phyloP scores from a whole-genome alignment of 2,329 filamentous ascomycete genomes.

The Cladosporium sp. region DNA sequence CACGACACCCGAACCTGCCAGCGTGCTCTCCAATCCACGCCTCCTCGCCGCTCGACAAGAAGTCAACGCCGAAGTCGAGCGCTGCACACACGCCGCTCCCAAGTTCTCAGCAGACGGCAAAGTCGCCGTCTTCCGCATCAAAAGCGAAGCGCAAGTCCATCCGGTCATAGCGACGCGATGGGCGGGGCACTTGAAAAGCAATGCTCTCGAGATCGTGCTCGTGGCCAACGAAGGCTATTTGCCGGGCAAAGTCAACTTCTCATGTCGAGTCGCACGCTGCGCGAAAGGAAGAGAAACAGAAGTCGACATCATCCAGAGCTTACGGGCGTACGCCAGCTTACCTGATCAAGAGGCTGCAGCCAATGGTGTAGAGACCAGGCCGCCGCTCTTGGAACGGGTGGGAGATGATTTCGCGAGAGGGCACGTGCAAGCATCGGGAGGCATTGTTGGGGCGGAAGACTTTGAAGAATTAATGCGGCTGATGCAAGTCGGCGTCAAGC shows the following conservation, averaged over 20 bases:
- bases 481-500: constrained; percentile 57
- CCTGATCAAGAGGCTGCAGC: constrained; percentile 33
- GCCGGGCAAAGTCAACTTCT: constrained; percentile 62
- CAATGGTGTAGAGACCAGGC: constrained; percentile 23
- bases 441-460: constrained; percentile 56
- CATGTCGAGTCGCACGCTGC: constrained; percentile 57
- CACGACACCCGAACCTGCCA: constrained; percentile 47
- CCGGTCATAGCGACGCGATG: constrained; percentile 64
- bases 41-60: constrained; percentile 55
- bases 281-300: constrained; percentile 52
- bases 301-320: constrained; percentile 59
- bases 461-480: constrained; percentile 62
- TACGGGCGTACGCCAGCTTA: constrained; percentile 49
- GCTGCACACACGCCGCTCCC: constrained; percentile 58
- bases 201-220: constrained; percentile 59
- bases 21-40: constrained; percentile 47
- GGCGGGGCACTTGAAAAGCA: constrained; percentile 57
- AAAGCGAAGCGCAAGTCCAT: constrained; percentile 59
- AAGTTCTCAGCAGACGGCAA: constrained; percentile 60
- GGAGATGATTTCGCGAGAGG: constrained; percentile 63
- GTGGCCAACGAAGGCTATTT: constrained; percentile 65
- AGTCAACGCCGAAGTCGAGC: constrained; percentile 58
- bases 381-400: constrained; percentile 44
- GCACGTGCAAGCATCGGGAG: constrained; percentile 65
- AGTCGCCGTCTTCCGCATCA: constrained; percentile 61